Base-by-base conservation (phyloP, 2,329 filamentous ascomycete genomes). In the Aspergillus fumigatus region DNA sequence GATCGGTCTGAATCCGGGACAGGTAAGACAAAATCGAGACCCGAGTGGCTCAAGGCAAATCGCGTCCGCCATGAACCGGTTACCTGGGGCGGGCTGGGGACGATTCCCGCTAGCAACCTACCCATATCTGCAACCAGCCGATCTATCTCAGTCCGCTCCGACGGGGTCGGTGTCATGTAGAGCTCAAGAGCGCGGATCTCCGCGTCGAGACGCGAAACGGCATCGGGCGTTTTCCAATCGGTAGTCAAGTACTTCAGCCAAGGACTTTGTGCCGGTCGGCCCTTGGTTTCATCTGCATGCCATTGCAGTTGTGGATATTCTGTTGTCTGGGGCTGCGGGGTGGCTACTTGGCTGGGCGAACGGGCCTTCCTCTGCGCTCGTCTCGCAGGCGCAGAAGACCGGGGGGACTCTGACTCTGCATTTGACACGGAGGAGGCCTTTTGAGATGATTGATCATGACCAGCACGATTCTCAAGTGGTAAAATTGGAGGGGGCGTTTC, bases 51-150 rank as follows among this genome's bases (percentile, higher is more conserved):
- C 53, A 79, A 65, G 0, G 79, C 78, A 38, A 85, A 69, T 8
- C 82, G 81, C 14, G 79, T 84, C 10, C 70, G 67, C 55, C 80
- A 74, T 8, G 83, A 85, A 19, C 84, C 84, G 56, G 82, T 80
- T 2, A 81, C 58, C 56, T 80, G 73, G 6, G 76, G 70, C 9
- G 65, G 54, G 41, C 66, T 59, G 11, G 68, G 66, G 3, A 71
- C 59, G 21, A 57, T 57, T 19, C 61, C 49, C 59, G 68, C 60
- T 49, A 77, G 51, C 47, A 66, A 50, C 55, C 62, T 53, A 68
- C 63, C 54, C 10, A 77, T 51, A 21, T 72, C 66, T 21, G 53
- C 49, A 5, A 65, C 56, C 3, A 75, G 58, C 7, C 55, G 65
- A 21, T 65, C 51, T 6, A 71, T 64, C 14, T 55, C 64, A 17